Evolutionary conservation across 768 basidiomycete genomes (phyloP).

Genomic region (Lyophyllum shimeji): DNA sequence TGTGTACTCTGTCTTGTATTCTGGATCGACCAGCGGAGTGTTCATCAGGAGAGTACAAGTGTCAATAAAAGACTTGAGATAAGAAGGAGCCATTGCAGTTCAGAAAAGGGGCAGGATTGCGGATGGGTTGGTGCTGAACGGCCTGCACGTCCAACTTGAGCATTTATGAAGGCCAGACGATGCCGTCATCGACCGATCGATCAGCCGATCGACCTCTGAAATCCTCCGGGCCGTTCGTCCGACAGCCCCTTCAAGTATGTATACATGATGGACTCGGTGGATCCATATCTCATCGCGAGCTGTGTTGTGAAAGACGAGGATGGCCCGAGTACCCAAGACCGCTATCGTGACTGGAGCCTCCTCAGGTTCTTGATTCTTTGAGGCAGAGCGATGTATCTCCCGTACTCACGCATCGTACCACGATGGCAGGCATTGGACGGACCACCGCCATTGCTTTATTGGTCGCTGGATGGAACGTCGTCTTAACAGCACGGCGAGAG

Average conservation of each 20-base stretch:
- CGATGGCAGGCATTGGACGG: conserved; percentile 55
- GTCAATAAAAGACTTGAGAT: conserved; percentile 21
- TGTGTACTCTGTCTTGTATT: conserved; percentile 10
- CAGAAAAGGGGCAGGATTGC: background rate
- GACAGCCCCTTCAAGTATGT: background rate
- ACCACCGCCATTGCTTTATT: conserved; percentile 68
- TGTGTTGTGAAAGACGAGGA: too few species aligned
- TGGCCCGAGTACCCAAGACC: conserved; percentile 13
- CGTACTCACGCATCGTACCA: background rate
- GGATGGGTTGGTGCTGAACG: too few species aligned
- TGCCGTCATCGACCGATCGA: conserved; percentile 3
- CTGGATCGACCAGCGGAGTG: conserved; percentile 32
- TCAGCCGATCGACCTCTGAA: background rate
- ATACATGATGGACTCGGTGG: too few species aligned
- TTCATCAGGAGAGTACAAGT: conserved; percentile 34
- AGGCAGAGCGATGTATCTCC: background rate
- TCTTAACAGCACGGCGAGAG: conserved; percentile 62
- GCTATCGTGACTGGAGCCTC: conserved; percentile 32
- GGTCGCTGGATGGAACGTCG: conserved; percentile 65
- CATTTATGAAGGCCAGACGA: background rate
- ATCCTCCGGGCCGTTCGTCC: background rate
- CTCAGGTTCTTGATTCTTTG: conserved; percentile 8
- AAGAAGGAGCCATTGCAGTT: conserved; percentile 16
- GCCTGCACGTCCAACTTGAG: too few species aligned
- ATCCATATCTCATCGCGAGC: too few species aligned